Evolutionary conservation across 2,329 filamentous ascomycete species (phyloP).

Genomic region (Calonectria pseudoturangicola): DNA sequence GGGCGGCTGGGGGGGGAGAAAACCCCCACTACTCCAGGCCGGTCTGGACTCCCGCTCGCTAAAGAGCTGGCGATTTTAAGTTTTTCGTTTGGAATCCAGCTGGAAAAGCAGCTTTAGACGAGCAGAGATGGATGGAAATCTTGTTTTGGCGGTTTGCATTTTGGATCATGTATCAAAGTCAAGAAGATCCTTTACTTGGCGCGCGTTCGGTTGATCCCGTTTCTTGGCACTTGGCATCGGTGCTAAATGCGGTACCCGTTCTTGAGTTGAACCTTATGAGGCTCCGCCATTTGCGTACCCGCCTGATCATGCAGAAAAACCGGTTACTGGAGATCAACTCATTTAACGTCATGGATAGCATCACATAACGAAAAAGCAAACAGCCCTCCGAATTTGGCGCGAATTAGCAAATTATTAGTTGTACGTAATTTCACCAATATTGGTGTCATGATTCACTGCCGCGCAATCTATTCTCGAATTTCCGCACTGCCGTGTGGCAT

Average conservation of each 20-base stretch:
- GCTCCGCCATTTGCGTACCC: conserved; percentile 11
- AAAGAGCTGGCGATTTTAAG: not conserved
- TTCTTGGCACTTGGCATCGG: conserved; percentile 26
- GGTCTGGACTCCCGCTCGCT: conserved; percentile 1
- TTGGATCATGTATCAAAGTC: not conserved
- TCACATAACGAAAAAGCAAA: not conserved
- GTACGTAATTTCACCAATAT: not conserved
- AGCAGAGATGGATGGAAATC: not conserved
- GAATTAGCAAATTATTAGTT: not conserved
- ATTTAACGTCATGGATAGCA: not conserved
- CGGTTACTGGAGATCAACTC: not conserved
- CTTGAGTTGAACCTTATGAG: conserved; percentile 28
- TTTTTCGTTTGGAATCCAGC: not conserved
- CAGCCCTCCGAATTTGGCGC: too few species aligned
- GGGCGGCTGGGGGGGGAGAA: not conserved
- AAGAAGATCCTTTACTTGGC: conserved; percentile 9
- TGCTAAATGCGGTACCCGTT: conserved; percentile 18
- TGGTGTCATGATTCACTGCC: not conserved
- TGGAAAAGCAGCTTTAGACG: not conserved
- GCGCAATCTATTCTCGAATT: too few species aligned
- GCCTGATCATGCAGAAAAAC: conserved; percentile 1
- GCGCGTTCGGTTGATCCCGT: conserved; percentile 20
- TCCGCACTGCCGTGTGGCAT: too few species aligned
- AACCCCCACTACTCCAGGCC: conserved; percentile 15
- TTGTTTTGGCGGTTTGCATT: not conserved